These are phyloP conservation scores for Zalerion maritima DNA, from an alignment of 495 filamentous ascomycete genomes.

Conservation along the genomic window DNA sequence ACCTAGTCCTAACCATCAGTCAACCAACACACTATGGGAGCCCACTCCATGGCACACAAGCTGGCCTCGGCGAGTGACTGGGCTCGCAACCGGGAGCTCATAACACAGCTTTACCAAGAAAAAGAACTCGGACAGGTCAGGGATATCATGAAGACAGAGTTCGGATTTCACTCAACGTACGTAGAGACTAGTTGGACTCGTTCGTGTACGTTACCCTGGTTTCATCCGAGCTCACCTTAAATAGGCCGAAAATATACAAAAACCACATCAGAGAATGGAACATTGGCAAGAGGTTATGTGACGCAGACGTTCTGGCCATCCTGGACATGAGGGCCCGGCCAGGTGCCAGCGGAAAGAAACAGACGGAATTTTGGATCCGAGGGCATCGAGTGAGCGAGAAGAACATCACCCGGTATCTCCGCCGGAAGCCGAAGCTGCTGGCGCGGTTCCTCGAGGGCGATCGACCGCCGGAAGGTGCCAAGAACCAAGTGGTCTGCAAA, in stretches of 20 bases:
- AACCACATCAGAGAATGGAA: conserved; percentile 3
- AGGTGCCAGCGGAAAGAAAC: background rate
- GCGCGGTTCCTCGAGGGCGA: background rate
- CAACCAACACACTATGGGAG: no score
- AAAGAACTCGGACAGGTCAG: conserved; percentile 2
- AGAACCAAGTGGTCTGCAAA: no score
- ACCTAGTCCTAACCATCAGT: no score
- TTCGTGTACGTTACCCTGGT: background rate
- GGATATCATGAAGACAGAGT: conserved; percentile 1
- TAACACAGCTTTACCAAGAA: background rate
- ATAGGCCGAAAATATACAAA: conserved; percentile 3
- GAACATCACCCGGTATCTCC: conserved; percentile 3
- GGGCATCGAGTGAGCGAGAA: conserved; percentile 3
- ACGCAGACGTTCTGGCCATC: conserved; percentile 3
- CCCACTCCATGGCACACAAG: no score
- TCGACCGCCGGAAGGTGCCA: background rate
- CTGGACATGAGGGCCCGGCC: conserved; percentile 1
- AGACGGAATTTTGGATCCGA: conserved; percentile 2
- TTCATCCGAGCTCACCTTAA: background rate
- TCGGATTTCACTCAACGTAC: conserved; percentile 2
- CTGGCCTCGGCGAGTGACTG: conserved; percentile 1
- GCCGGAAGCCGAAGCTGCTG: conserved; percentile 2
- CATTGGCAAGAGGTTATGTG: conserved; percentile 3
- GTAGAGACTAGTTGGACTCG: no score
- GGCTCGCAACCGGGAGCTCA: background rate